Evolutionary conservation across 495 filamentous ascomycete genomes (phyloP), one percentile per base, ranked within the genome.

Genomic region (Talaromyces liani): DNA sequence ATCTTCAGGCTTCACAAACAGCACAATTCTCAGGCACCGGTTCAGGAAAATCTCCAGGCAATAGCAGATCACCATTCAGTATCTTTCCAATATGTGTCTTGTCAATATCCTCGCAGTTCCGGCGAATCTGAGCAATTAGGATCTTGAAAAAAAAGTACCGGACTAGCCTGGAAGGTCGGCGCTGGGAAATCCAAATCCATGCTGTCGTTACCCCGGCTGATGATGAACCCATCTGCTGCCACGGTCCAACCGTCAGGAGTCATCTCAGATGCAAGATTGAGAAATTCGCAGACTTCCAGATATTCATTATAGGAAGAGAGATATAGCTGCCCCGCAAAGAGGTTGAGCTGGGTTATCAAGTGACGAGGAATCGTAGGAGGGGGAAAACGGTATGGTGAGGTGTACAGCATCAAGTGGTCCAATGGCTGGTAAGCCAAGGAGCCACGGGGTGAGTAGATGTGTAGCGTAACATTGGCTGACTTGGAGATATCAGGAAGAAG

Each of bases 261-360:
- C 63, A 74, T 67, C n/a, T 66, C 57, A 0, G 73, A 69, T 4
- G 66, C 66, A 39, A 69, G 65, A 82, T 69, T 4, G 72, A 64
- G 64, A 84, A 89, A 1, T 85, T 53, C 8, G 63, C n/a, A 27
- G 22, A 63, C 53, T 29, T 65, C 62, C 4, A 73, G 49, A 67
- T 89, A 91, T 54, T 88, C 79, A 2, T 70, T 60, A 59, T 78
- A 84, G 1, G 75, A 77, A 12, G 60, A 61, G 7, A 91, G 71
- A 69, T 88, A 91, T 0, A 91, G 76, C 63, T 87, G 84, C 9
- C 88, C 88, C 0, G 88, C 77, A 66, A 90, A 91, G 6, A 91
- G 75, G 65, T 88, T 87, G 12, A 91, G 76, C 58, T 87, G 76
- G 3, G 74, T 68, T 2, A 73, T 51, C 22, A 81, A 63, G 0